Base-by-base conservation (phyloP, 768 basidiomycete genomes). In the Suillus weaverae region DNA sequence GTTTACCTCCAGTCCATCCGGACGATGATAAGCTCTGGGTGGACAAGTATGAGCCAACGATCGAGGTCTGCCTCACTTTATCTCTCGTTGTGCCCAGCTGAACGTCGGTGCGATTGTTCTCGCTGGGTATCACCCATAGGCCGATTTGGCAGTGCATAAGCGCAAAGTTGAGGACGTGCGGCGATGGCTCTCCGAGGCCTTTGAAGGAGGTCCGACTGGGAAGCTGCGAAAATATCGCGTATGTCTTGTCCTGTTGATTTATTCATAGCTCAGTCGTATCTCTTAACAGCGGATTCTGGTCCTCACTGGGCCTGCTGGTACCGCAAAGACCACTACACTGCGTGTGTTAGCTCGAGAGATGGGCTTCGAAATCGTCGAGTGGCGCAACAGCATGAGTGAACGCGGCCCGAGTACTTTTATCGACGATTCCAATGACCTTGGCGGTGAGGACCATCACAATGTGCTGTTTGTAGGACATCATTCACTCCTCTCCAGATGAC, bases 291-390 rank as follows among this genome's bases (percentile, higher is more conserved):
- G 95, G 54, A 87, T 99, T 35, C 84, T 99, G 8, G 86, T 86
- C 0, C 77, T 99, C 13, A 91, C 92, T 3, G 97, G 97, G 1
- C 93, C 94, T 0, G 89, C 97, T 9, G 97, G 97, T 1, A 86
- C 88, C 0, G 97, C 87, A 0, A 99, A 99, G 80, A 97, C 97
- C 0, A 85, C 95, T 0, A 94, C 94, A 0, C 69, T 99, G 3
- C 85, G 86, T 33, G 84, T 95, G 2, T 78, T 99, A 26, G 82
- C 92, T 0, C 78, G 78, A 18, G 93, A 96, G 70, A 77, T 96
- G 69, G 86, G 82, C 2, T 86, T 92, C 61, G 90, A 95, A 59
- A 82, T 97, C 41, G 71, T 94, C 30, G 97, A 99, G 72, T 98
- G 95, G 94, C 80, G 84, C 53, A 93, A 90, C 72, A 78, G 85